A percentile compares a stretch with the other conserved stretches of the same genome.
These are phyloP conservation scores for Metschnikowia orientalis DNA, from an alignment of 805 yeast species.

Conservation along the genomic window DNA sequence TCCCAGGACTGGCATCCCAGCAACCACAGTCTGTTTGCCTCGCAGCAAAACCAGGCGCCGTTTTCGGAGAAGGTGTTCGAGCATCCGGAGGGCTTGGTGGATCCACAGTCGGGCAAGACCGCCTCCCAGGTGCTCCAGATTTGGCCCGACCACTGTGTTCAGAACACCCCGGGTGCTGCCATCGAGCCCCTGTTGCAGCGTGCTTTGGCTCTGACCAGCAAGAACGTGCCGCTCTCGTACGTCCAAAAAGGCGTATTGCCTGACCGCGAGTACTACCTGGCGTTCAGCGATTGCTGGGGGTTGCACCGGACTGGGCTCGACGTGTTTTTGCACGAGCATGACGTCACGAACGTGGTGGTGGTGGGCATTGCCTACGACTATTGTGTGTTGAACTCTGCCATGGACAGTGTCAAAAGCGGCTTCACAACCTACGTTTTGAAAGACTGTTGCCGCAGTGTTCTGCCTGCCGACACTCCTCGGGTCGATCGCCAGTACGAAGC, in stretches of 20 bases:
- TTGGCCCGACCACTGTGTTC: constrained; percentile 94
- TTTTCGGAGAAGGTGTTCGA: constrained; percentile 45
- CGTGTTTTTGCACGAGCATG: constrained; percentile 39
- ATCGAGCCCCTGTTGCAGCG: constrained; percentile 49
- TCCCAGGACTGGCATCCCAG: constrained; percentile 89
- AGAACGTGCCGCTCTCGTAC: constrained; percentile 32
- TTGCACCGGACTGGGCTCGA: constrained; percentile 64
- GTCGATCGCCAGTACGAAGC: constrained; percentile 31
- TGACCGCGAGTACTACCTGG: constrained; percentile 83
- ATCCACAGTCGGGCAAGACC: constrained; percentile 22
- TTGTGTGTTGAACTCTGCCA: constrained; percentile 77
- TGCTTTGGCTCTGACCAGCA: constrained; percentile 29
- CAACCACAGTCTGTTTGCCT: constrained; percentile 79
- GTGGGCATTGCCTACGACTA: constrained; percentile 86
- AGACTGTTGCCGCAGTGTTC: constrained; percentile 55
- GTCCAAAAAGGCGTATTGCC: constrained; percentile 68
- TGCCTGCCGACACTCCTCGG: constrained; percentile 25
- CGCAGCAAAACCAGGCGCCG: constrained; percentile 51
- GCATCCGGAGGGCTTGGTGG: constrained; percentile 43
- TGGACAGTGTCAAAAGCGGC: constrained; percentile 60
- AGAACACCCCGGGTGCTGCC: constrained; percentile 60
- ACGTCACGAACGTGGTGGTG: constrained; percentile 58
- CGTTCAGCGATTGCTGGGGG: constrained; percentile 78
- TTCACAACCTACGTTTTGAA: constrained; percentile 59
- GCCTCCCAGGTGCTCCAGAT: constrained; percentile 41